Evolutionary conservation across 495 filamentous ascomycete species (phyloP).

Genomic region (Arthonia radiata): DNA sequence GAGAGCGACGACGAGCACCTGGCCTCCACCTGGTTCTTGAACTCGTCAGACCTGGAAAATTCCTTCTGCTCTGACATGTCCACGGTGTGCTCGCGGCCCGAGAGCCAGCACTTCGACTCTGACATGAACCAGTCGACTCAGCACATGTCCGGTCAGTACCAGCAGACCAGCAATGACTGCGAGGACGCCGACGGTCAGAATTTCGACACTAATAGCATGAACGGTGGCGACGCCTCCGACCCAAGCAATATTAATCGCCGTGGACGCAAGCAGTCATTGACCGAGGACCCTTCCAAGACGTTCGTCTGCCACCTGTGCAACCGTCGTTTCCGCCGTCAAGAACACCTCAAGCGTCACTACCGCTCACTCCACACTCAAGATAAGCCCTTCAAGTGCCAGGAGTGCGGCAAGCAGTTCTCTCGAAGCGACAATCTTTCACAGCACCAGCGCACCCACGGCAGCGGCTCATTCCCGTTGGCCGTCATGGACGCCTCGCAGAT

Average conservation of each 20-base stretch:
- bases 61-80: constrained; percentile 15
- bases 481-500: constrained; percentile 45
- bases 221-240: constrained; percentile 11
- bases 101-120: constrained; percentile 14
- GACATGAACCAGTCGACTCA: too few species aligned
- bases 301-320: constrained; percentile 92
- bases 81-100: too few species aligned
- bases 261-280: constrained; percentile 94
- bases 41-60: constrained; percentile 15
- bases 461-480: constrained; percentile 70
- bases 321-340: constrained; percentile 91
- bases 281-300: constrained; percentile 94
- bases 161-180: too few species aligned
- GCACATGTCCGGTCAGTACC: constrained; percentile 2
- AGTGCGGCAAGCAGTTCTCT: constrained; percentile 98
- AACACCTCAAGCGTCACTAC: constrained; percentile 97
- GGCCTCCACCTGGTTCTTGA: constrained; percentile 23
- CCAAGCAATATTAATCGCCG: constrained; percentile 62
- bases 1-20: constrained; percentile 41
- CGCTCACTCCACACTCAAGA: constrained; percentile 93
- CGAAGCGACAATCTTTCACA: constrained; percentile 92
- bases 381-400: constrained; percentile 91
- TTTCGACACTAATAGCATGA: constrained; percentile 10
- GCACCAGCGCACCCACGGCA: constrained; percentile 83
- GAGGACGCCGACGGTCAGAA: constrained; percentile 11